Evolutionary conservation across 73 alveolate species (phyloP).

Genomic region (Paramecium octaurelia): DNA sequence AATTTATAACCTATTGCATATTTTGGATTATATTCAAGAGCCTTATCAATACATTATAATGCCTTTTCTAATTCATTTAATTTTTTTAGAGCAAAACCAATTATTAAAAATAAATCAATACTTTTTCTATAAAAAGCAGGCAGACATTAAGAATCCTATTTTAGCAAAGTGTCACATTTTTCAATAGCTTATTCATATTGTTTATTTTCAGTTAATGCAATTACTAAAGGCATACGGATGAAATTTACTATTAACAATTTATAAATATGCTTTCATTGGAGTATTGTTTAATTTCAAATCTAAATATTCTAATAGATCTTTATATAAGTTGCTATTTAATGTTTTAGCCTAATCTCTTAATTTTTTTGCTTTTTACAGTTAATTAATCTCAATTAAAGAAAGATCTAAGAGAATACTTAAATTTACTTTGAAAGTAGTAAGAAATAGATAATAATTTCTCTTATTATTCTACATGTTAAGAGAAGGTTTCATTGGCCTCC

Average conservation of each 20-base stretch:
- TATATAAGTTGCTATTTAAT: background rate
- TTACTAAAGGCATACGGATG: too few species aligned
- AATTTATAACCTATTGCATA: too few species aligned
- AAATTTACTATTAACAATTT: background rate
- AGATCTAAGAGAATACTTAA: background rate
- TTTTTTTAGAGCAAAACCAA: too few species aligned
- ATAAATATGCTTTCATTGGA: background rate
- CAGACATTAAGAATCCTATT: background rate
- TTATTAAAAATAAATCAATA: too few species aligned
- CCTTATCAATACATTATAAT: too few species aligned
- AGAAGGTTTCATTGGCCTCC: background rate
- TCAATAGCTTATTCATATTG: background rate
- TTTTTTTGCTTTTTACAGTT: background rate
- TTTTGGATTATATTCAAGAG: too few species aligned
- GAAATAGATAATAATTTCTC: background rate
- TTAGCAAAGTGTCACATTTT: background rate
- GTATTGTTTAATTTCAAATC: background rate
- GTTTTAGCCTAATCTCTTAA: background rate
- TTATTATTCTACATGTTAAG: background rate
- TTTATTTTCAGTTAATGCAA: background rate
- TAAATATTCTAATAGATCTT: background rate
- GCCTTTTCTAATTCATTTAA: too few species aligned
- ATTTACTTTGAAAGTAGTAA: background rate
- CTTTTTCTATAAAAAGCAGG: background rate
- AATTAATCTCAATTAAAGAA: background rate